Base-by-base conservation (phyloP, 2,329 filamentous ascomycete species). In the Pseudogymnoascus sp. region DNA sequence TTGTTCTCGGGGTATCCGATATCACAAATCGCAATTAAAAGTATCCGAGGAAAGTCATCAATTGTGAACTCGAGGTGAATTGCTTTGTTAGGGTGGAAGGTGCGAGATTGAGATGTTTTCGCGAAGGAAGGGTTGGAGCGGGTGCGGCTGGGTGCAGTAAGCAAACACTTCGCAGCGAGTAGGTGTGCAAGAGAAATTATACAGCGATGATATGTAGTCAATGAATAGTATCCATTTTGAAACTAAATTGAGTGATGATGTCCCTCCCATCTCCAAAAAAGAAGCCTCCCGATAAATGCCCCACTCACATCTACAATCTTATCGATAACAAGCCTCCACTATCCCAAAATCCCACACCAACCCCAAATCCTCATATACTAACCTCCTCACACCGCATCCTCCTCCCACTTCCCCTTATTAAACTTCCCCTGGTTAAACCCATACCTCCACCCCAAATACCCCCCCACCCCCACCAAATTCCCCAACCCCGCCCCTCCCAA, bases 361-460 rank as follows among this genome's bases (percentile, higher is more conserved):
- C 34, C n/a, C 16, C 14, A 39, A 16, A n/a, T 8, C 37, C 37
- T 26, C 23, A 26, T 6, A 26, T 26, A 26, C 23, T 26, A 26
- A 42, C 39, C 39, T 11, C 18, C 5, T 18, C 57, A 60, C 23
- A 60, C 31, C 47, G 18, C 62, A 34, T 40, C 26, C 23, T 63
- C 18, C 51, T 64, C 51, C 36, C 31, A 61, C 11, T 54, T 45
- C 23, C 42, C 37, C 31, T 23, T 18, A 14, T 18, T 18, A 60
- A 76, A 78, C 69, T 74, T 77, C 14, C 78, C 77, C 1, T 76
- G 73, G 23, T 80, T 76, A 0, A 82, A 65, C 0, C 79, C 81
- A 69, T 82, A 79, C 66, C 80, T 75, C 79, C 80, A 83, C 0
- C 68, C 77, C 71, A 81, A 71, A 69, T 80, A 82, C 3, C 76